phyloP scores from a whole-genome alignment of 2,329 filamentous ascomycete genomes.

The Fusarium multiceps region DNA sequence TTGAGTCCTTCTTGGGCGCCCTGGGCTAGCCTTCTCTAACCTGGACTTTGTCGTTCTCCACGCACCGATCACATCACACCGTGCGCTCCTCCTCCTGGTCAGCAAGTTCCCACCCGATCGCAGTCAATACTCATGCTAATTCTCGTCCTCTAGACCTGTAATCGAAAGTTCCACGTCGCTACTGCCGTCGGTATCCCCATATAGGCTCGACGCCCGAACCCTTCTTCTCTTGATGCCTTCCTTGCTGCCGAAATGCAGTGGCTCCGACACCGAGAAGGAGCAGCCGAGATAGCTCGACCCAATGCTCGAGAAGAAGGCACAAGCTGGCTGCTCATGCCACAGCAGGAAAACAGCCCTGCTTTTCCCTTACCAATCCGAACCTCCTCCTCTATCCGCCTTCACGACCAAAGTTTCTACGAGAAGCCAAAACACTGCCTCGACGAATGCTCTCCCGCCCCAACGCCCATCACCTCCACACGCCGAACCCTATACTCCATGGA shows the following conservation, averaged over 20 bases:
- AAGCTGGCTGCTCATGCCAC: neutral
- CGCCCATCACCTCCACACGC: fast-evolving
- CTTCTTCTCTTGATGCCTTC: fast-evolving
- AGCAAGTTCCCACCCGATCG: neutral
- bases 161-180: neutral
- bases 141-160: fast-evolving
- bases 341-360: fast-evolving
- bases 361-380: neutral
- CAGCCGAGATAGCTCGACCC: neutral
- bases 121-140: neutral
- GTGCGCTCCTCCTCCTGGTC: neutral
- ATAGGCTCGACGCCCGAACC: neutral
- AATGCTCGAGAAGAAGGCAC: fast-evolving
- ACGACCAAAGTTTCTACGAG: neutral
- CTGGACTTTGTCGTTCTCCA: neutral
- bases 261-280: neutral
- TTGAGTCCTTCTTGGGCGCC: no score
- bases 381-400: neutral
- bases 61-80: neutral
- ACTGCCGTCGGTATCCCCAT: neutral
- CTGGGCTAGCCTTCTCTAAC: neutral
- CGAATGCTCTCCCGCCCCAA: neutral
- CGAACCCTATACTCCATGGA: neutral
- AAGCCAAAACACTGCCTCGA: fast-evolving
- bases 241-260: neutral